These are phyloP conservation scores for Alternaria viburni DNA, from an alignment of 2,329 filamentous ascomycete species.

Conservation along the genomic window DNA sequence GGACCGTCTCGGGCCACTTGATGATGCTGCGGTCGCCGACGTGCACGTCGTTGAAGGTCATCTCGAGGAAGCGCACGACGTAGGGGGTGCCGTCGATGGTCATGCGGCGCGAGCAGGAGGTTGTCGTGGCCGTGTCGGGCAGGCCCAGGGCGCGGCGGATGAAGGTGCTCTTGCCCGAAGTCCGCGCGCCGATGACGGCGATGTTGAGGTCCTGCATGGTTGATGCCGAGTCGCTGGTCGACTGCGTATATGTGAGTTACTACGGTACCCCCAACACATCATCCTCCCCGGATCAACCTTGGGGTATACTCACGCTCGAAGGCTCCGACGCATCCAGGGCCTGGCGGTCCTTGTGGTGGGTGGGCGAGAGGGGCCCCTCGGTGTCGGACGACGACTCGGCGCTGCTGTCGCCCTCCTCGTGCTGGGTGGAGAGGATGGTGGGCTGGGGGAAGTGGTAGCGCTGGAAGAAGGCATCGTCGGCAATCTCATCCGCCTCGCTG, in stretches of 20 bases:
- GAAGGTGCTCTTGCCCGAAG: slow-evolving; percentile 66
- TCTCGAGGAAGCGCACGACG: slow-evolving; percentile 64
- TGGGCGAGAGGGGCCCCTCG: slow-evolving; percentile 48
- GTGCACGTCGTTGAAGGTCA: slow-evolving; percentile 60
- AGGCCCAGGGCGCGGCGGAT: slow-evolving; percentile 64
- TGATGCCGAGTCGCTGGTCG: slow-evolving; percentile 37
- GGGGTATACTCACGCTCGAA: slow-evolving; percentile 32
- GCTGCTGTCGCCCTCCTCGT: slow-evolving; percentile 29
- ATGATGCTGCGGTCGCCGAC: slow-evolving; percentile 57
- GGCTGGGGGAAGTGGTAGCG: slow-evolving; percentile 48
- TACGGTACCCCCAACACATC: neutral
- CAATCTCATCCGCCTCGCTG: slow-evolving; percentile 51
- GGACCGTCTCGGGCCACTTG: slow-evolving; percentile 63
- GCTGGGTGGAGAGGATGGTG: neutral
- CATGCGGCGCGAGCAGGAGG: slow-evolving; percentile 60
- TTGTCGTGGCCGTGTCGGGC: slow-evolving; percentile 51
- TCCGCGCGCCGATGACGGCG: slow-evolving; percentile 61
- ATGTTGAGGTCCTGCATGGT: slow-evolving; percentile 63
- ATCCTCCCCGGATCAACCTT: too few relatives aligned
- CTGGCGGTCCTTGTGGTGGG: slow-evolving; percentile 36
- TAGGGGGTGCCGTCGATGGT: slow-evolving; percentile 62
- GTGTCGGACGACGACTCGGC: slow-evolving; percentile 45
- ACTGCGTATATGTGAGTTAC: slow-evolving; percentile 18
- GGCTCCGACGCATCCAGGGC: slow-evolving; percentile 25
- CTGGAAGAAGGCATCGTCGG: slow-evolving; percentile 51